Conservation (phyloP, 2,329 filamentous ascomycete genomes). For the Calonectria multiphialidica region DNA sequence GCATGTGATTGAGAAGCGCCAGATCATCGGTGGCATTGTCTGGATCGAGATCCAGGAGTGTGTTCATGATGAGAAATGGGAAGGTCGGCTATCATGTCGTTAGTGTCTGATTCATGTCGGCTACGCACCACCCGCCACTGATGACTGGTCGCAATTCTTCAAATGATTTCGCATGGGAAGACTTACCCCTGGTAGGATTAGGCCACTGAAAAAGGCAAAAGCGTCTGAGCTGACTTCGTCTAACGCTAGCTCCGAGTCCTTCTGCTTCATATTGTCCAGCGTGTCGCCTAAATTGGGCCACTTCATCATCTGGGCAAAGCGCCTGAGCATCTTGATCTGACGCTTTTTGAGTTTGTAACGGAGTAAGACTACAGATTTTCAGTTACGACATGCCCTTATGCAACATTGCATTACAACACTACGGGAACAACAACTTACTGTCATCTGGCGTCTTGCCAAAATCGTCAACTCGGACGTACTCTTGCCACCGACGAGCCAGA, state of each 20-base stretch:
- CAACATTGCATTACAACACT: not conserved
- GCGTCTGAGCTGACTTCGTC: constrained; percentile 76
- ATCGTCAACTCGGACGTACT: constrained; percentile 75
- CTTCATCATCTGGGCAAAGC: constrained; percentile 79
- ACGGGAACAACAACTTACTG: constrained; percentile 50
- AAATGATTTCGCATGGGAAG: not conserved
- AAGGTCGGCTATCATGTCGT: constrained; percentile 63
- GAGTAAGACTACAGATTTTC: constrained; percentile 62
- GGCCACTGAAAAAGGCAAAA: constrained; percentile 82
- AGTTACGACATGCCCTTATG: not conserved
- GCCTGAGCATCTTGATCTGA: constrained; percentile 76
- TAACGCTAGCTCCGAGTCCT: constrained; percentile 68
- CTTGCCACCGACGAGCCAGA: constrained; percentile 79
- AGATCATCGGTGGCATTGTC: constrained; percentile 75
- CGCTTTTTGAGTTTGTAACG: constrained; percentile 74
- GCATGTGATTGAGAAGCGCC: constrained; percentile 75
- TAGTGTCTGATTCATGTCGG: not conserved
- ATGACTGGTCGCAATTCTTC: not conserved
- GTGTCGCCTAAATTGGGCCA: constrained; percentile 80
- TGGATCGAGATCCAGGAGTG: constrained; percentile 80
- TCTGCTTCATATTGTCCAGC: constrained; percentile 71
- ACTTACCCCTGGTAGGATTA: constrained; percentile 77
- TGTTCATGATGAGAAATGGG: constrained; percentile 83
- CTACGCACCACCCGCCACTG: not conserved
- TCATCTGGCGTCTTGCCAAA: constrained; percentile 66